Percentiles rank a stretch among this genome's conserved stretches.
phyloP scores from a whole-genome alignment of 1,139 yeast species.

The Entelexis paramagnoliae region DNA sequence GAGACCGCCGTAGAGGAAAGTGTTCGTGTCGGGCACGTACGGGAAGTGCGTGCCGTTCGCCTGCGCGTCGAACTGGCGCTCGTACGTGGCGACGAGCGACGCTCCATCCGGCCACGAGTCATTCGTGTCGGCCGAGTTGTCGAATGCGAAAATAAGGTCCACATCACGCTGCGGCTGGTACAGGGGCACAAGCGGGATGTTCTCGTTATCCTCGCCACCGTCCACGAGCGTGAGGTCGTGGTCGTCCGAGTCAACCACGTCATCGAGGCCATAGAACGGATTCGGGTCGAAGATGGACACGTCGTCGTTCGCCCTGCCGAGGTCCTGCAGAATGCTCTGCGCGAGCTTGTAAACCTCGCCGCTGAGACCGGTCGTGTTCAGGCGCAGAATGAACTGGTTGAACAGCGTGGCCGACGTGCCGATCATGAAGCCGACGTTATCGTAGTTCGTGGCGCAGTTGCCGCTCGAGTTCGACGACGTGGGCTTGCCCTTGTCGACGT shows the following conservation, averaged over 20 bases:
- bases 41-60: conserved; percentile 66
- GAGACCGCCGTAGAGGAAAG: conserved; percentile 42
- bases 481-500: conserved; percentile 43
- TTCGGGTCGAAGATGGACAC: conserved; percentile 60
- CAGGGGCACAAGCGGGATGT: conserved; percentile 69
- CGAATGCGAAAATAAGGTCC: conserved; percentile 73
- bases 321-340: conserved; percentile 8
- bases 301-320: conserved; percentile 43
- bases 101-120: conserved; percentile 36
- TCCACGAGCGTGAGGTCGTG: conserved; percentile 38
- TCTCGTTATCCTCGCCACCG: conserved; percentile 80
- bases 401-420: conserved; percentile 69
- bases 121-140: conserved; percentile 75
- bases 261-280: conserved; percentile 47
- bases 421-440: conserved; percentile 60
- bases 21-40: conserved; percentile 64
- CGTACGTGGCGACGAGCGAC: conserved; percentile 37
- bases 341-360: conserved; percentile 39
- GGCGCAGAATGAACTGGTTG: conserved; percentile 39
- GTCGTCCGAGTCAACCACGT: conserved; percentile 32
- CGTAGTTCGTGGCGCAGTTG: conserved; percentile 49
- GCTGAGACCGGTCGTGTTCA: conserved; percentile 34
- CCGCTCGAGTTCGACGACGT: conserved; percentile 34
- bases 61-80: conserved; percentile 52
- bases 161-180: conserved; percentile 58